Evolutionary conservation across 2,329 filamentous ascomycete genomes (phyloP).

Genomic region (Aspergillus caelatus): DNA sequence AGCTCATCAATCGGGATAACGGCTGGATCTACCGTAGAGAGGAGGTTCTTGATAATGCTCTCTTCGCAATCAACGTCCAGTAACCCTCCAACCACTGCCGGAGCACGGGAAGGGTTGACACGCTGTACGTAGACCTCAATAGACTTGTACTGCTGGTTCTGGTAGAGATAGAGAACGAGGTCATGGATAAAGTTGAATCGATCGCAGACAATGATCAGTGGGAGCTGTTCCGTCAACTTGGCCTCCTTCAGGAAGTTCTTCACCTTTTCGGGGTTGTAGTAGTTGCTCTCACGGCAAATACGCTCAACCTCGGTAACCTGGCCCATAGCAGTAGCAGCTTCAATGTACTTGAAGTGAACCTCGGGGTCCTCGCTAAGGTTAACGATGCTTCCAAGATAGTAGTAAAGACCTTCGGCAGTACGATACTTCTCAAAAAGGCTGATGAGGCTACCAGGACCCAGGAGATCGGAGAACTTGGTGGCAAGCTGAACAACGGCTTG

Average conservation of each 20-base stretch:
- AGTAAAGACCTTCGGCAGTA: conserved; percentile 94
- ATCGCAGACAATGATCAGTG: conserved; percentile 97
- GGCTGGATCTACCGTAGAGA: conserved; percentile 79
- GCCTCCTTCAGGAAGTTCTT: conserved; percentile 99
- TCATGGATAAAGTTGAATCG: conserved; percentile 99
- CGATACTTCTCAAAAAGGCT: conserved; percentile 97
- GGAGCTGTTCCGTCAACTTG: conserved; percentile 85
- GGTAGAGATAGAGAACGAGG: conserved; percentile 92
- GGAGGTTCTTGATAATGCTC: conserved; percentile 88
- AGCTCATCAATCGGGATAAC: conserved; percentile 93
- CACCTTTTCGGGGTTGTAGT: conserved; percentile 90
- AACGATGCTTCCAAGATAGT: conserved; percentile 96
- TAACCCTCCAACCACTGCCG: conserved; percentile 88
- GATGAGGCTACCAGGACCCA: conserved; percentile 84
- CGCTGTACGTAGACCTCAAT: conserved; percentile 98
- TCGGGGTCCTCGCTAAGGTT: conserved; percentile 94
- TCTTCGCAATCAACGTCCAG: conserved; percentile 98
- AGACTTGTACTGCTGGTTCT: conserved; percentile 98
- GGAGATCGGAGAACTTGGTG: conserved; percentile 95
- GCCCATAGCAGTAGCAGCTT: conserved; percentile 89
- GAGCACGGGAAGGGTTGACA: conserved; percentile 88
- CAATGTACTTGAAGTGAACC: conserved; percentile 99
- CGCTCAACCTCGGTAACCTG: conserved; percentile 96
- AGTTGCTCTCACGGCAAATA: conserved; percentile 90
- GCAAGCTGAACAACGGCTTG: conserved; percentile 93